Evolutionary conservation across 1,139 yeast genomes (phyloP).

Genomic region (Diutina neorugosa): DNA sequence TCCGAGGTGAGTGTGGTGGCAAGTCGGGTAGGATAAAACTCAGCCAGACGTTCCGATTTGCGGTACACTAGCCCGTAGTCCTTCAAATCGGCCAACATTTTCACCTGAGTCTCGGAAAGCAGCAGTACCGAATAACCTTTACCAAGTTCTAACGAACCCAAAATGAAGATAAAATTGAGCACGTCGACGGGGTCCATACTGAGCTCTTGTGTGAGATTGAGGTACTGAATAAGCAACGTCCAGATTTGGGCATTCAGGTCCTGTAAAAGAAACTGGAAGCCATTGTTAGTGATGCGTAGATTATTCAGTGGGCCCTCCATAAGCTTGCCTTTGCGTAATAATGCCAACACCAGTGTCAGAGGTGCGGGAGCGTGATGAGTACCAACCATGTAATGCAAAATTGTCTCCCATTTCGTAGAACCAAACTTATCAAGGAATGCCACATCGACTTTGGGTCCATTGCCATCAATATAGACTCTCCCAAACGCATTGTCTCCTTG

Average conservation of each 20-base stretch:
- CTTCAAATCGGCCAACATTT: constrained; percentile 78
- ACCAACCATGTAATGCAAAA: constrained; percentile 95
- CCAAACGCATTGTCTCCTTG: constrained; percentile 37
- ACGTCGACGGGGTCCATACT: constrained; percentile 97
- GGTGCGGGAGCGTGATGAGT: constrained; percentile 57
- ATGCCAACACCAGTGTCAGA: constrained; percentile 52
- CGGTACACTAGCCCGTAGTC: constrained; percentile 91
- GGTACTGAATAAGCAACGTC: constrained; percentile 79
- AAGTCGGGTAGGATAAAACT: constrained; percentile 83
- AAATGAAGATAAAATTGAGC: constrained; percentile 79
- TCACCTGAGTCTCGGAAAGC: constrained; percentile 68
- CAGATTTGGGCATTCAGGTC: constrained; percentile 92
- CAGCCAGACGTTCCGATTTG: constrained; percentile 41
- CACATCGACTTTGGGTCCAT: constrained; percentile 38
- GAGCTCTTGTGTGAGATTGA: constrained; percentile 70
- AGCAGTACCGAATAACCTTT: constrained; percentile 66
- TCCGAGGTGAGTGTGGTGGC: constrained; percentile 91
- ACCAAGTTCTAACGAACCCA: constrained; percentile 88
- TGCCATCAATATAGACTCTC: constrained; percentile 15
- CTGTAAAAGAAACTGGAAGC: constrained; percentile 87
- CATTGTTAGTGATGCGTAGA: constrained; percentile 73
- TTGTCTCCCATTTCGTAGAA: constrained; percentile 83
- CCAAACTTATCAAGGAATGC: constrained; percentile 72
- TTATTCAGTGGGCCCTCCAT: constrained; percentile 53
- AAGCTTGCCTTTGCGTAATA: constrained; percentile 64